Evolutionary conservation across 1,284 basidiomycete genomes (phyloP).

Genomic region (Polyporus tsugae): DNA sequence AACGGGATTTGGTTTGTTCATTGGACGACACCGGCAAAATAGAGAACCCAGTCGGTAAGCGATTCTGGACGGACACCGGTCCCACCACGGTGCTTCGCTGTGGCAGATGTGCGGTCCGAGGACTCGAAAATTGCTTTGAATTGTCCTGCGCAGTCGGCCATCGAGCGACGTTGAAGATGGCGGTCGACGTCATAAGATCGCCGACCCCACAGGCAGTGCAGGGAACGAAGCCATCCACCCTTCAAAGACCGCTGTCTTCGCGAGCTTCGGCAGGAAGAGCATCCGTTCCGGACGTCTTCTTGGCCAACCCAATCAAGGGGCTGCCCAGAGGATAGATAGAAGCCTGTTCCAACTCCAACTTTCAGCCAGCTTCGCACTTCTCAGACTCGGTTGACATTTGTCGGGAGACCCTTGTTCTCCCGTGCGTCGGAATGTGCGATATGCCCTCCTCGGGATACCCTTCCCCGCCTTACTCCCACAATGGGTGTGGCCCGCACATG

Average conservation of each 20-base stretch:
- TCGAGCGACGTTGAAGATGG: not conserved
- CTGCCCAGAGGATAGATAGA: slow-evolving; percentile 6
- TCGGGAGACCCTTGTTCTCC: slow-evolving; percentile 1
- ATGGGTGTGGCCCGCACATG: not conserved
- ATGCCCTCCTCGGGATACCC: too few relatives aligned
- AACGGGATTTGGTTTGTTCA: slow-evolving; percentile 2
- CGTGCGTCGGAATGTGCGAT: not conserved
- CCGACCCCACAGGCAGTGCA: slow-evolving; percentile 4
- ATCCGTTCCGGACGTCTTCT: slow-evolving; percentile 8
- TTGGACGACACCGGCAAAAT: not conserved
- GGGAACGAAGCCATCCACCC: not conserved
- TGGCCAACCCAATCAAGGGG: not conserved
- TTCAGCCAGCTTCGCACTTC: not conserved
- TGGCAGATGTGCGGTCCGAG: not conserved
- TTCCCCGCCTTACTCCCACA: slow-evolving; percentile 1
- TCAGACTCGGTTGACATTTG: not conserved
- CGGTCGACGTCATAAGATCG: slow-evolving; percentile 1
- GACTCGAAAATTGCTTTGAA: not conserved
- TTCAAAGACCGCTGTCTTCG: slow-evolving; percentile 4
- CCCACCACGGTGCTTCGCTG: not conserved
- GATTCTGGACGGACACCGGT: not conserved
- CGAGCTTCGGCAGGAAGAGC: not conserved
- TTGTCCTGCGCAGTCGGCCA: not conserved
- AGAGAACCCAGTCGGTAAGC: not conserved
- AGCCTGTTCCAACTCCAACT: slow-evolving; percentile 4